These are phyloP conservation scores for Coemansia asiatica DNA, from an alignment of 192 early-diverging fungal species.

Conservation along the genomic window DNA sequence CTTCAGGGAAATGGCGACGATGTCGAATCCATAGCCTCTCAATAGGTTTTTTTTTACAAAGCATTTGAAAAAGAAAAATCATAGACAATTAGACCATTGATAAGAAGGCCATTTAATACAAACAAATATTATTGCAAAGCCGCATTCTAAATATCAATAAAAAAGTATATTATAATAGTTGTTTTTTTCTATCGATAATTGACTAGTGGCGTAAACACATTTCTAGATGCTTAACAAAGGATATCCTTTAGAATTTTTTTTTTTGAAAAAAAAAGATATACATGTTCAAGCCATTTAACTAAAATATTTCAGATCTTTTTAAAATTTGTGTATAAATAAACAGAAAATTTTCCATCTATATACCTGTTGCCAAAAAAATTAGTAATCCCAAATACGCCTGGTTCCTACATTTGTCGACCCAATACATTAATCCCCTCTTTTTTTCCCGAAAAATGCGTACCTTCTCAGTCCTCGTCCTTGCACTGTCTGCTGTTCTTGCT, in stretches of 20 bases:
- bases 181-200: constrained; percentile 9
- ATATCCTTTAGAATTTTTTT: background rate
- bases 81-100: background rate
- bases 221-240: background rate
- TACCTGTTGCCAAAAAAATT: too few species aligned
- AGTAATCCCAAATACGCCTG: background rate
- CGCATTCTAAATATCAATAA: background rate
- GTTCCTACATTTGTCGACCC: background rate
- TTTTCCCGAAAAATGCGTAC: constrained; percentile 12
- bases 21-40: background rate
- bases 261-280: background rate
- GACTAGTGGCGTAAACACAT: constrained; percentile 5
- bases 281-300: too few species aligned
- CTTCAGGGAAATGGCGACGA: constrained; percentile 16
- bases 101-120: too few species aligned
- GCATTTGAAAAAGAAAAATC: background rate
- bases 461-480: constrained; percentile 9
- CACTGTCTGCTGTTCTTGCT: constrained; percentile 14
- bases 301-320: too few species aligned
- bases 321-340: too few species aligned
- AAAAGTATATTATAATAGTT: background rate
- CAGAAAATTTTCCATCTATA: too few species aligned
- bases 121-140: background rate
- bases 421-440: background rate
- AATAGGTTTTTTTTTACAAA: background rate